These are phyloP conservation scores for Hymenoscyphus occultus DNA, from an alignment of 2,329 filamentous ascomycete genomes.

Conservation along the genomic window DNA sequence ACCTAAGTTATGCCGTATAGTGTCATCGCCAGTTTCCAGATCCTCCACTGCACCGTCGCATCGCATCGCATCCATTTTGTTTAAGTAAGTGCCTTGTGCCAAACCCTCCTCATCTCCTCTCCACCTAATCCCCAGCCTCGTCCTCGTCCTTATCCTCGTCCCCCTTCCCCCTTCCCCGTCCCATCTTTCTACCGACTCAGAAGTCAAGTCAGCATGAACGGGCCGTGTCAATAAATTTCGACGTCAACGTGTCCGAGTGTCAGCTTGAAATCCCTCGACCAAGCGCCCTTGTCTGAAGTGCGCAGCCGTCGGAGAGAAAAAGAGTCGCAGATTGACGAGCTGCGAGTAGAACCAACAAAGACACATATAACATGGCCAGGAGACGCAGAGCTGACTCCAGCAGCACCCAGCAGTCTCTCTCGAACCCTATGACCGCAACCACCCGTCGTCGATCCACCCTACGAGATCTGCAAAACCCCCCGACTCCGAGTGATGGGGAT, in stretches of 20 bases:
- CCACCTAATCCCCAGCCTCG: not conserved
- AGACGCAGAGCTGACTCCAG: conserved; percentile 37
- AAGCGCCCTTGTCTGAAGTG: conserved; percentile 7
- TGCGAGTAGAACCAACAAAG: not conserved
- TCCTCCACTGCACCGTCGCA: too few relatives aligned
- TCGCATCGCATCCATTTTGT: conserved; percentile 9
- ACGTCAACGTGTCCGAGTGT: conserved; percentile 24
- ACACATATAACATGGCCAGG: conserved; percentile 31
- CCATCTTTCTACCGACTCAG: not conserved
- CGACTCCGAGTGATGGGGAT: conserved; percentile 41
- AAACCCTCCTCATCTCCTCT: not conserved
- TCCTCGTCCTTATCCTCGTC: not conserved
- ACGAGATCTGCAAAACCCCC: conserved; percentile 44
- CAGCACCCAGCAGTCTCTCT: conserved; percentile 34
- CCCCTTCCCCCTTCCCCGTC: not conserved
- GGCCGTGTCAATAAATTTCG: conserved; percentile 17
- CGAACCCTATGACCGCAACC: conserved; percentile 39
- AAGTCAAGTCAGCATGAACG: conserved; percentile 11
- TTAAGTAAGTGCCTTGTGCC: conserved; percentile 8
- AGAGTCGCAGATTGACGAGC: not conserved
- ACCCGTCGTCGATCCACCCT: conserved; percentile 46
- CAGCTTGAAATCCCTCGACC: conserved; percentile 14
- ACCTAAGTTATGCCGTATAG: conserved; percentile 16
- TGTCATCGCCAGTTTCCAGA: not conserved
- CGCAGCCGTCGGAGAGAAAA: not conserved